A percentile compares a stretch with the other conserved stretches of the same genome.
Evolutionary conservation across 306 rosid species (phyloP).

Genomic region (Fragaria ananassa): DNA sequence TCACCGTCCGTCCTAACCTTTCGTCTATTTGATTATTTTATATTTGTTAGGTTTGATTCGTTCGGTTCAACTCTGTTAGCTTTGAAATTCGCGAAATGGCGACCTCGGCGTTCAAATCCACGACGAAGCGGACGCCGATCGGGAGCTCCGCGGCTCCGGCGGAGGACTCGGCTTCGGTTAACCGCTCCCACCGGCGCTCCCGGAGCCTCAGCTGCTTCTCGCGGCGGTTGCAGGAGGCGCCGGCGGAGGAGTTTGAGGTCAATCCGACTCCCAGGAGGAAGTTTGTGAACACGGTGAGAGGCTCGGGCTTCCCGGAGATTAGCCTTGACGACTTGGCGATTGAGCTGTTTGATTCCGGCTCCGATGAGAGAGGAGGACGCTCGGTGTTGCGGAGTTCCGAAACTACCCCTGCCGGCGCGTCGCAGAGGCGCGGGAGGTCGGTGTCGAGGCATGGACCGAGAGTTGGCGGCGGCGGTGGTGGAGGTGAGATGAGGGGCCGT

Average conservation of each 20-base stretch:
- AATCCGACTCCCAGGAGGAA: slow-evolving; percentile 44
- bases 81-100: slow-evolving; percentile 44
- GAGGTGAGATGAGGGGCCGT: slow-evolving; percentile 41
- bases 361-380: slow-evolving; percentile 51
- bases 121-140: slow-evolving; percentile 64
- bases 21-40: neutral
- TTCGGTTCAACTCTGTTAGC: neutral
- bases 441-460: slow-evolving; percentile 67
- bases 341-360: slow-evolving; percentile 62
- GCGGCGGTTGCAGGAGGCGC: slow-evolving; percentile 31
- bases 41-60: neutral
- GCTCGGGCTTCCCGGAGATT: slow-evolving; percentile 89
- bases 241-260: slow-evolving; percentile 29
- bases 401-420: slow-evolving; percentile 30
- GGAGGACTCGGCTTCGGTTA: slow-evolving; percentile 48
- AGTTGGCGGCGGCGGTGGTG: slow-evolving; percentile 12
- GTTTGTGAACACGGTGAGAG: slow-evolving; percentile 83
- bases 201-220: slow-evolving; percentile 83
- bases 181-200: slow-evolving; percentile 73
- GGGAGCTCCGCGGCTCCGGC: slow-evolving; percentile 45
- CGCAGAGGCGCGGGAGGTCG: slow-evolving; percentile 89
- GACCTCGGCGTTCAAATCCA: slow-evolving; percentile 92
- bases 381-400: slow-evolving; percentile 39
- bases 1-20: neutral
- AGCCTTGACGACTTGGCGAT: slow-evolving; percentile 89